Conservation (phyloP, 2,329 filamentous ascomycete genomes). For the Apiospora rasikravindrae region DNA sequence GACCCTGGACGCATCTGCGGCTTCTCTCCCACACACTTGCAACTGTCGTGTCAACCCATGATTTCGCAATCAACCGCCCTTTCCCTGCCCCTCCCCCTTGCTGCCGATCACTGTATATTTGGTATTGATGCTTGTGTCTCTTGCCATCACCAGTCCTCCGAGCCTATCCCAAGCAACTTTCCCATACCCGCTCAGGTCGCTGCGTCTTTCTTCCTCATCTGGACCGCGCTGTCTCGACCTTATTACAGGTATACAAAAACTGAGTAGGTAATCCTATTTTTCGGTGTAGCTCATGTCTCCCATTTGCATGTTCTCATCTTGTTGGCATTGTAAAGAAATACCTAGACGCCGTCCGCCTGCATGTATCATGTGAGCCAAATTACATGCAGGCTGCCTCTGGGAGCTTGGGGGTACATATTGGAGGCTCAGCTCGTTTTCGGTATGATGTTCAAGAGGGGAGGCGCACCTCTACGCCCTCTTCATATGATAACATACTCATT, state of each 20-base stretch:
- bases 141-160: neutral
- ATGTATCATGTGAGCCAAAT: neutral
- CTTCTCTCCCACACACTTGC: neutral
- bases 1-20: neutral
- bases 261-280: neutral
- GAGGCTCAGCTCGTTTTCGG: neutral
- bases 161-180: neutral
- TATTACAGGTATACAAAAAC: no score
- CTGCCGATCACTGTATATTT: neutral
- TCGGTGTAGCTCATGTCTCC: neutral
- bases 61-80: neutral
- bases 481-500: no score
- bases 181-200: neutral
- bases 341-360: neutral
- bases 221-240: no score
- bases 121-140: neutral
- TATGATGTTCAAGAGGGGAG: neutral
- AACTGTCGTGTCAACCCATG: neutral
- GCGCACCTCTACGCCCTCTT: neutral
- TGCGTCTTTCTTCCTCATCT: neutral
- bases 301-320: neutral
- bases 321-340: no score
- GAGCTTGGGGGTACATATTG: neutral
- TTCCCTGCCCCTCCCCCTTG: neutral
- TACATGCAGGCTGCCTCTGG: neutral